Evolutionary conservation across 73 alveolate species (phyloP), one percentile per base, ranked within the genome.

Genomic region (Stentor roeselii): DNA sequence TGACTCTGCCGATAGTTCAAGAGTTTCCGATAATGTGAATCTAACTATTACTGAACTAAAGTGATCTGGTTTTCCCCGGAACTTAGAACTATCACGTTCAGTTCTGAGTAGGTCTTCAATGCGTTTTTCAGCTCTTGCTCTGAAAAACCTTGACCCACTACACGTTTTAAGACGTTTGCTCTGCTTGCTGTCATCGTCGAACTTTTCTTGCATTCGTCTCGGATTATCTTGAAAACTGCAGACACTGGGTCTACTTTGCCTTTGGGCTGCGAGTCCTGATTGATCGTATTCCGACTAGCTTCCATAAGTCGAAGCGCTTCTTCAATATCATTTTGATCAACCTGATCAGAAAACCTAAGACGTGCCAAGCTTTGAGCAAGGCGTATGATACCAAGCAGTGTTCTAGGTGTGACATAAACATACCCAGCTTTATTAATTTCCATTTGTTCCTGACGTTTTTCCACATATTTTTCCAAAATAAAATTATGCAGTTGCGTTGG

Each of bases 391-490:
- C 98, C 99, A 58, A 97, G 88, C 4, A 97, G 90, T 30, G 99
- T 94, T 86, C 99, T 94, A 37, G 99, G 99, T 37, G 99, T 96
- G 34, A 97, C 94, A 87, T 96, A 97, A 84, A 89, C 92, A 86
- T 95, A 95, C 32, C 98, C 97, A 82, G 88, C 89, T 78, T 92
- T 88, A 39, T 86, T 88, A 34, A 90, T 91, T 60, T 94, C 98
- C n/a, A 59, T 76, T 86, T 85, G 39, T 76, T 59, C 86, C 87
- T 61, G 75, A 42, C 88, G 90, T 93, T 87, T 98, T 95, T 86
- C 95, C 92, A 83, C 95, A 84, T 95, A 96, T 86, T 94, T 91
- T 82, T 93, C 90, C 37, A 94, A 96, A 34, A 96, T 89, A 84
- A 86, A 93, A 78, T 96, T 85, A 87, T 96, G 99, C 50, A 96